phyloP scores from a whole-genome alignment of 352 stramenopile genomes.

The Phytophthora capsici region DNA sequence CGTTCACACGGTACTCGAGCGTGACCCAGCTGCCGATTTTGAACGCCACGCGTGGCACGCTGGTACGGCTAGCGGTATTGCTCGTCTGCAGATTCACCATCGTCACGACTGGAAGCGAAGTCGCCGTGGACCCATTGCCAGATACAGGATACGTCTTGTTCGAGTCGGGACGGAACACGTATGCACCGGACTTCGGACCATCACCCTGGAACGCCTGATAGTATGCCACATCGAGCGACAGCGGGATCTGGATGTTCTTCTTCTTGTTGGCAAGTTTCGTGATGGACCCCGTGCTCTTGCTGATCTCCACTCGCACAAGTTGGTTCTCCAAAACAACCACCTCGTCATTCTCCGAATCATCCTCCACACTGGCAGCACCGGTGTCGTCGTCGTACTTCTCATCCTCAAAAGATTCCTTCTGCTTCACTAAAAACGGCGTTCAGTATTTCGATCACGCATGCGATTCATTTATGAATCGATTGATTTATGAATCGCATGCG shows the following conservation, averaged over 20 bases:
- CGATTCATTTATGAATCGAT: conserved; percentile 15
- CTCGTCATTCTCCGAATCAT: conserved; percentile 8
- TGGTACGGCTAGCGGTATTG: conserved; percentile 23
- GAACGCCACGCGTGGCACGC: conserved; percentile 65
- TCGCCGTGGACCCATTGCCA: conserved; percentile 13
- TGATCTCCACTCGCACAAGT: conserved; percentile 58
- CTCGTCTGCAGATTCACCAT: conserved; percentile 54
- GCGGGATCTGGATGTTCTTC: conserved; percentile 63
- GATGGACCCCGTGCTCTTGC: conserved; percentile 56
- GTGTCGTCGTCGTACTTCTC: conserved; percentile 1
- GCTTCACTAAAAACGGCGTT: conserved; percentile 64
- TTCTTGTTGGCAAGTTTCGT: conserved; percentile 77
- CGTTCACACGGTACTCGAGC: conserved; percentile 90
- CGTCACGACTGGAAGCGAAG: conserved; percentile 31
- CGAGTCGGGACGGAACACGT: conserved; percentile 95
- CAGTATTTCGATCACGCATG: too few species aligned
- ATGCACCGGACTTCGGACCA: conserved; percentile 93
- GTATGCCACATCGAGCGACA: conserved; percentile 61
- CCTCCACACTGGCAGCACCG: background rate
- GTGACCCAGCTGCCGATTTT: conserved; percentile 90
- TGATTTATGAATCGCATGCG: too few species aligned
- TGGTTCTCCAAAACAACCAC: conserved; percentile 71
- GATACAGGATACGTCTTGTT: conserved; percentile 62
- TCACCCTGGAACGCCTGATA: conserved; percentile 68
- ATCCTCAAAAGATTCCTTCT: conserved; percentile 19